Evolutionary conservation across 257 asterid species (phyloP).

Genomic region (Forsythia suspensa): DNA sequence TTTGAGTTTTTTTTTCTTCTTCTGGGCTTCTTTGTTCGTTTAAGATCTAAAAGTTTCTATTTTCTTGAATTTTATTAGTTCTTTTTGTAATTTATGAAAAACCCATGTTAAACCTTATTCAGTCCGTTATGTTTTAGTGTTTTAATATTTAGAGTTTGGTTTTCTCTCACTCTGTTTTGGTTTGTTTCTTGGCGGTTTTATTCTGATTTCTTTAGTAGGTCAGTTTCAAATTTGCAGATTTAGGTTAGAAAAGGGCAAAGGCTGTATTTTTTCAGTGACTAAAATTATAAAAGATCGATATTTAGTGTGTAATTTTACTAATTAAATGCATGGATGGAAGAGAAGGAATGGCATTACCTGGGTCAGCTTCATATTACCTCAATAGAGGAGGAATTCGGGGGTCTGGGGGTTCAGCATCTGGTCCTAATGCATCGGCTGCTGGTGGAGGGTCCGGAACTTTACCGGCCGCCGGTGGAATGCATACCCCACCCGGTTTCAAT

Average conservation of each 20-base stretch:
- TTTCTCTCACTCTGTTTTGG: neutral
- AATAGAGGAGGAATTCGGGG: conserved; percentile 59
- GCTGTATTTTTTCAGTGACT: neutral
- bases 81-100: conserved; percentile 32
- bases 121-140: conserved; percentile 11
- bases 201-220: conserved; percentile 22
- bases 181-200: conserved; percentile 10
- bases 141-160: neutral
- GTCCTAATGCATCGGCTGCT: conserved; percentile 22
- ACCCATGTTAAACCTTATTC: conserved; percentile 61
- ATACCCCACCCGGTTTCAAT: conserved; percentile 50
- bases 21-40: conserved; percentile 12
- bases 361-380: conserved; percentile 65
- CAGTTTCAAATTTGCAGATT: conserved; percentile 32
- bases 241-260: neutral
- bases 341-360: conserved; percentile 61
- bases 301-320: conserved; percentile 22
- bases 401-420: conserved; percentile 42
- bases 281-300: conserved; percentile 14
- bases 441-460: conserved; percentile 34
- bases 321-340: conserved; percentile 75
- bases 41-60: neutral
- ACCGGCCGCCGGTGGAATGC: conserved; percentile 32
- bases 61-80: neutral
- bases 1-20: conserved; percentile 17